Evolutionary conservation across 164 flowering plant species (phyloP).

Genomic region (Saururus chinensis): DNA sequence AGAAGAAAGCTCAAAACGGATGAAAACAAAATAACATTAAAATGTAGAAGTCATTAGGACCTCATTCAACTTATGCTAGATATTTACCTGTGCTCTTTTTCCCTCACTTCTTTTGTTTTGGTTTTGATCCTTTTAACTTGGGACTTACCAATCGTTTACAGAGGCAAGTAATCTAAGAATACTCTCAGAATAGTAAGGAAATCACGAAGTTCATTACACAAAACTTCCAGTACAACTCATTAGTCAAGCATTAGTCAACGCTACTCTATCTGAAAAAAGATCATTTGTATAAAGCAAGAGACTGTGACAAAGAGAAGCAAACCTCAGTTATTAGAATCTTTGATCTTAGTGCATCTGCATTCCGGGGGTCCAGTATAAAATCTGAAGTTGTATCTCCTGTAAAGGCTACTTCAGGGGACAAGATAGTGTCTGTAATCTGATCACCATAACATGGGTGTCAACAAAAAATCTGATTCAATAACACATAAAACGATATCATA

Average conservation of each 20-base stretch:
- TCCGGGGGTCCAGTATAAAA: constrained; percentile 76
- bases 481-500: not conserved
- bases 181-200: not conserved
- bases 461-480: not conserved
- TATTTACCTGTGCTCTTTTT: not conserved
- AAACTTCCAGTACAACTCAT: no score
- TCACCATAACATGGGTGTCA: not conserved
- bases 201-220: no score
- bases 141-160: no score
- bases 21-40: no score
- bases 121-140: not conserved
- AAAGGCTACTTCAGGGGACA: constrained; percentile 95
- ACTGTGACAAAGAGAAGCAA: not conserved
- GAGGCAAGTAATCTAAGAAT: not conserved
- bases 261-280: not conserved
- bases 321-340: constrained; percentile 97
- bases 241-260: not conserved
- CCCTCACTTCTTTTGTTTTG: not conserved
- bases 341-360: constrained; percentile 92
- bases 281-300: not conserved
- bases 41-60: not conserved
- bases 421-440: constrained; percentile 77
- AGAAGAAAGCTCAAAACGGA: not conserved
- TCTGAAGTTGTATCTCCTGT: constrained; percentile 93
- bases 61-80: not conserved